Evolutionary conservation across 2,329 filamentous ascomycete species (phyloP).

Genomic region (Ophiostoma novo-ulmi): DNA sequence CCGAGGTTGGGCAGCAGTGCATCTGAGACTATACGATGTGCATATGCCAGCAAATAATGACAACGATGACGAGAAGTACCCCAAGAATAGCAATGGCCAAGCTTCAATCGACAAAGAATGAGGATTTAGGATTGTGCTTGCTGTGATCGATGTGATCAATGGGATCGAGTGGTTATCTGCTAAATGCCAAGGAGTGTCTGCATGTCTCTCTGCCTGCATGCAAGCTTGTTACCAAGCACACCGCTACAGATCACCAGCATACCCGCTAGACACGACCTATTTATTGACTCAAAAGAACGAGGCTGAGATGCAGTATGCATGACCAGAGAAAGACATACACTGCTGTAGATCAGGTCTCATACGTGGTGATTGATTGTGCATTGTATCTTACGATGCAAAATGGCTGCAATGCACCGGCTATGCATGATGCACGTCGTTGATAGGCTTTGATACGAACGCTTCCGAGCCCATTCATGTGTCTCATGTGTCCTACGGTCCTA

Average conservation of each 20-base stretch:
- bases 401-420: not conserved
- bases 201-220: not conserved
- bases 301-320: not conserved
- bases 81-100: no score
- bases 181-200: not conserved
- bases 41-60: not conserved
- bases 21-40: not conserved
- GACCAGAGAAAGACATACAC: no score
- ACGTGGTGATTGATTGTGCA: not conserved
- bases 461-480: not conserved
- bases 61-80: not conserved
- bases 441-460: not conserved
- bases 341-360: no score
- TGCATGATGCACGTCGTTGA: not conserved
- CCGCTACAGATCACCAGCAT: constrained; percentile 10
- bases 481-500: not conserved
- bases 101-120: no score
- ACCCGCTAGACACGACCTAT: not conserved
- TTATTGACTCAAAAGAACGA: not conserved
- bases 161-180: no score
- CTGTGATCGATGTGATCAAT: no score
- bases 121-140: no score
- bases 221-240: not conserved
- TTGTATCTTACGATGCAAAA: not conserved
- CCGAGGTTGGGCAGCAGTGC: constrained; percentile 2